phyloP scores from a whole-genome alignment of 2,329 filamentous ascomycete species.

The Beauveria medogensis region DNA sequence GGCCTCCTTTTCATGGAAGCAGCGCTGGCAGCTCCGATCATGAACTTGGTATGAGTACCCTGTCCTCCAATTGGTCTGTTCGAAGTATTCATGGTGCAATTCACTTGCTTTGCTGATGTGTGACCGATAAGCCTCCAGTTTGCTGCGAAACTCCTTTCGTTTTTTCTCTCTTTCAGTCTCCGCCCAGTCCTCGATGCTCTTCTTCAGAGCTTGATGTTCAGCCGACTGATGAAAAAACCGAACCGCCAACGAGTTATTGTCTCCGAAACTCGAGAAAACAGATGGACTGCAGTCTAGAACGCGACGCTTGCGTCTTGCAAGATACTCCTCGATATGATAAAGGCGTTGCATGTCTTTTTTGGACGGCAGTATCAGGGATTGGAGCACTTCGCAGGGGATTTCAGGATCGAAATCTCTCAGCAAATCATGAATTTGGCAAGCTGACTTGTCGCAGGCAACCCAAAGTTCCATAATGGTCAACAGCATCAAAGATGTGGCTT shows the following conservation, averaged over 20 bases:
- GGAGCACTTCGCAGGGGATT: constrained; percentile 29
- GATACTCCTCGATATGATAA: constrained; percentile 35
- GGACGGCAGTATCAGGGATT: constrained; percentile 36
- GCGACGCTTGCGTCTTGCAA: constrained; percentile 18
- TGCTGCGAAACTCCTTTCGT: background rate
- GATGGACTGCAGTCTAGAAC: background rate
- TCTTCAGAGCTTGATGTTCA: background rate
- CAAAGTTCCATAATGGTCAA: constrained; percentile 50
- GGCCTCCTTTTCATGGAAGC: background rate
- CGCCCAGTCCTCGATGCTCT: background rate
- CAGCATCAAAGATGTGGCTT: constrained; percentile 43
- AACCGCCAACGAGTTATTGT: background rate
- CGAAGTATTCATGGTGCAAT: background rate
- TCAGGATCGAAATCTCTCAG: constrained; percentile 40
- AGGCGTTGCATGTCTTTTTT: constrained; percentile 38
- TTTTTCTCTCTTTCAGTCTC: background rate
- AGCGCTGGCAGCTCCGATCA: background rate
- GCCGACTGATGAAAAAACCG: background rate
- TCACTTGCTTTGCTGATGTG: background rate
- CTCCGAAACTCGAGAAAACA: background rate
- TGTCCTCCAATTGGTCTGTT: background rate
- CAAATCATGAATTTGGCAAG: constrained; percentile 27
- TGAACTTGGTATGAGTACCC: background rate
- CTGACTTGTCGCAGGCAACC: constrained; percentile 45
- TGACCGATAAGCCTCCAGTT: background rate